A percentile compares a stretch with the other conserved stretches of the same genome.
These are phyloP conservation scores for Tuber aestivum DNA, from an alignment of 495 filamentous ascomycete species.

Conservation along the genomic window DNA sequence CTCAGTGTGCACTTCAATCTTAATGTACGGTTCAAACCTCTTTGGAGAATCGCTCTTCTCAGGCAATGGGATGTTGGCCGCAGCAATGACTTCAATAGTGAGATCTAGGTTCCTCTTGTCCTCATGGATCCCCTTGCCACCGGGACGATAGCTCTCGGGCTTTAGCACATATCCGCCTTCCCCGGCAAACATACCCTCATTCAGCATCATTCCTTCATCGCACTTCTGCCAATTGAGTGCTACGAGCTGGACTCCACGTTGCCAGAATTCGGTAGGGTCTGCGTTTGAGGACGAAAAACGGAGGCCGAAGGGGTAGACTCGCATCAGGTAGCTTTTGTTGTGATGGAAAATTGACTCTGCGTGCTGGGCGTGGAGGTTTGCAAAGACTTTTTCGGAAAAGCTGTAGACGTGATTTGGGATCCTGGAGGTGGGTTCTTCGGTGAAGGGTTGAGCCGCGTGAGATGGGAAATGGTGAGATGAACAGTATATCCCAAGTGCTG, in stretches of 20 bases:
- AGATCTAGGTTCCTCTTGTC: constrained; percentile 51
- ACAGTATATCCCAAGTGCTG: constrained; percentile 73
- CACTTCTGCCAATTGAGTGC: constrained; percentile 91
- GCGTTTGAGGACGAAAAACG: constrained; percentile 79
- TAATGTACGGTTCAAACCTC: constrained; percentile 70
- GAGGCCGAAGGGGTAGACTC: constrained; percentile 77
- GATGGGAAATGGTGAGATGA: constrained; percentile 69
- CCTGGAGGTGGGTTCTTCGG: constrained; percentile 51
- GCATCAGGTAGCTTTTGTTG: constrained; percentile 79
- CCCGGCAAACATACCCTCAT: constrained; percentile 82
- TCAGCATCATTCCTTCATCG: constrained; percentile 92
- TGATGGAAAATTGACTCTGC: constrained; percentile 64
- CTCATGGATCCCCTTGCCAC: constrained; percentile 48
- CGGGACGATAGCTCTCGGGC: constrained; percentile 59
- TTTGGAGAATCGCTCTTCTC: constrained; percentile 52
- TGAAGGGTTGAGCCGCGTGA: constrained; percentile 44
- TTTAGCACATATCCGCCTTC: constrained; percentile 81
- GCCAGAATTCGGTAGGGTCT: constrained; percentile 78
- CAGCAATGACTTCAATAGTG: constrained; percentile 52
- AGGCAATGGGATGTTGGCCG: constrained; percentile 54
- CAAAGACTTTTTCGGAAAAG: constrained; percentile 71
- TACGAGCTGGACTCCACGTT: constrained; percentile 82
- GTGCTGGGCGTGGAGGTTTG: constrained; percentile 60
- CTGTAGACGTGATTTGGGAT: constrained; percentile 83
- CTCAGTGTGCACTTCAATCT: constrained; percentile 74